These are phyloP conservation scores for Eragrostis curvula DNA, from an alignment of 176 grass and related monocot species.

Conservation along the genomic window DNA sequence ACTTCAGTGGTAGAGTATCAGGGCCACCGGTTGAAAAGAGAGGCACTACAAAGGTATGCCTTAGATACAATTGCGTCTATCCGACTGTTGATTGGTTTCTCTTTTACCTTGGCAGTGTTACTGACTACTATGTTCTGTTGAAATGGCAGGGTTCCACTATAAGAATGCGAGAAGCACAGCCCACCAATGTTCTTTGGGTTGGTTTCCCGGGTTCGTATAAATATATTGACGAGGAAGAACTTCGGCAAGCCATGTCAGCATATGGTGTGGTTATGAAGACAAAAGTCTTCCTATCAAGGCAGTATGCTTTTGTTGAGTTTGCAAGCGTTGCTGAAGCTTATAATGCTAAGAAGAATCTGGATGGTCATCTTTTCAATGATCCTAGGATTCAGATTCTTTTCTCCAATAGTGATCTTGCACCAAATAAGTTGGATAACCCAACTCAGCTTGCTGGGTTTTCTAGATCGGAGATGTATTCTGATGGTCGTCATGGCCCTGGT, in stretches of 20 bases:
- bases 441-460: slow-evolving; percentile 40
- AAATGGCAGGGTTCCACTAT: slow-evolving; percentile 39
- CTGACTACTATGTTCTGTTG: slow-evolving; percentile 39
- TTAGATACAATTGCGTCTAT: neutral
- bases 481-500: slow-evolving; percentile 43
- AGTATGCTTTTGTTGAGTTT: slow-evolving; percentile 93
- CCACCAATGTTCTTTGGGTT: slow-evolving; percentile 88
- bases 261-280: slow-evolving; percentile 79
- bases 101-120: neutral
- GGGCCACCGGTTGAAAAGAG: slow-evolving; percentile 46
- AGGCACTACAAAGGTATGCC: slow-evolving; percentile 46
- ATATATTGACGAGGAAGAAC: slow-evolving; percentile 67
- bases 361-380: slow-evolving; percentile 88
- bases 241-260: slow-evolving; percentile 79
- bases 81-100: neutral
- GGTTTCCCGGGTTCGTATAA: slow-evolving; percentile 73
- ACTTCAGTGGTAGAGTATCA: slow-evolving; percentile 43
- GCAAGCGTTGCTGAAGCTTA: slow-evolving; percentile 69
- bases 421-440: slow-evolving; percentile 49
- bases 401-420: slow-evolving; percentile 66
- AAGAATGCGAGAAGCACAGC: slow-evolving; percentile 54
- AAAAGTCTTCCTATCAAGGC: slow-evolving; percentile 69
- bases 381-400: slow-evolving; percentile 80
- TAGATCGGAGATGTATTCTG: slow-evolving; percentile 58
- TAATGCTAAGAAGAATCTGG: slow-evolving; percentile 87